Evolutionary conservation across 2,329 filamentous ascomycete genomes (phyloP).

Genomic region (Amesomyces nigricolor): DNA sequence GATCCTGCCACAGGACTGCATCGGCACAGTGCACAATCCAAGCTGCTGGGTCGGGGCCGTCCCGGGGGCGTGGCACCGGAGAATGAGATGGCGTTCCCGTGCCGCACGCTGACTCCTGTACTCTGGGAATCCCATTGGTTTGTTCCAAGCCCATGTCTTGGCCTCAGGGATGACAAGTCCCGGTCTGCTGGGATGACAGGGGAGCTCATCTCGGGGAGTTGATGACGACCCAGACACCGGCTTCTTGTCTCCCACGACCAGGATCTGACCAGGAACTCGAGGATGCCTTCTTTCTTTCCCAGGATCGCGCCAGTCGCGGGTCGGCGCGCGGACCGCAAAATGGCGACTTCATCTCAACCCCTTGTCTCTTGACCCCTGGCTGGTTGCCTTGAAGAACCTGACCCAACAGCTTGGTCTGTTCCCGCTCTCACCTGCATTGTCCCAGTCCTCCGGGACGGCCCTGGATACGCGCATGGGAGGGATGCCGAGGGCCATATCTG

Average conservation of each 20-base stretch:
- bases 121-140: background rate
- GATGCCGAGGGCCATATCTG: too few relatives aligned
- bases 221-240: too few relatives aligned
- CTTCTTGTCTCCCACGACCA: too few relatives aligned
- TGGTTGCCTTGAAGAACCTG: background rate
- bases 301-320: background rate
- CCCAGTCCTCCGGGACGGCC: background rate
- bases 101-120: too few relatives aligned
- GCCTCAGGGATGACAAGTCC: too few relatives aligned
- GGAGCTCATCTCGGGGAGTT: too few relatives aligned
- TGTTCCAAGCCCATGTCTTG: background rate
- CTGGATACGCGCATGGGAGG: too few relatives aligned
- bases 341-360: background rate
- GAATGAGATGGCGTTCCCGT: background rate
- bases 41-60: background rate
- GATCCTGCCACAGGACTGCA: background rate
- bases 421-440: background rate
- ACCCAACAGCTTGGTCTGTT: constrained; percentile 9
- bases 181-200: too few relatives aligned
- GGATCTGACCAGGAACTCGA: too few relatives aligned
- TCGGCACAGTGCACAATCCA: background rate
- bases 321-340: constrained; percentile 1
- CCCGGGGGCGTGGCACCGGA: background rate
- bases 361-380: background rate
- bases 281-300: background rate